Evolutionary conservation across 352 stramenopile species (phyloP).

Genomic region (Globisporangium perplexum): DNA sequence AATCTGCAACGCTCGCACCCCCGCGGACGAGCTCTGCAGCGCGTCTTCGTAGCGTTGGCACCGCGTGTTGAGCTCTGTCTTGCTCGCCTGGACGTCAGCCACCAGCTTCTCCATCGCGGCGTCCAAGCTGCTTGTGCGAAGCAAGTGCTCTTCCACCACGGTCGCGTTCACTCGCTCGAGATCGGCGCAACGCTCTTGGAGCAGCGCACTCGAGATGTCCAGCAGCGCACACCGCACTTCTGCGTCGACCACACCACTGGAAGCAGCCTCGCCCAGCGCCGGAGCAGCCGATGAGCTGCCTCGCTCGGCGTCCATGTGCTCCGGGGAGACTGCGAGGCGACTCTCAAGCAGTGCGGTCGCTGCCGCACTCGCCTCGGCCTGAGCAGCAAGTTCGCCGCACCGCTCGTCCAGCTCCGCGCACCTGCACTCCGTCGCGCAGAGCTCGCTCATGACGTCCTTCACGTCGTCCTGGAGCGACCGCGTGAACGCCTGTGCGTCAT

Average conservation of each 20-base stretch:
- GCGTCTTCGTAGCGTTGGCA: neutral
- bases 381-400: neutral
- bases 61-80: neutral
- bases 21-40: neutral
- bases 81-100: neutral
- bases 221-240: neutral
- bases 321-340: neutral
- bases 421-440: constrained; percentile 10
- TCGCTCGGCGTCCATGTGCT: neutral
- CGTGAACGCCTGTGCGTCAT: neutral
- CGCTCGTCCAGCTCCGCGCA: constrained; percentile 5
- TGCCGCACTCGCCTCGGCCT: neutral
- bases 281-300: neutral
- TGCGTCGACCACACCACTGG: neutral
- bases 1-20: neutral
- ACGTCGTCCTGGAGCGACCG: constrained; percentile 6
- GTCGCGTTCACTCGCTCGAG: neutral
- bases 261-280: neutral
- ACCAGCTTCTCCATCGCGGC: neutral
- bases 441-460: constrained; percentile 12
- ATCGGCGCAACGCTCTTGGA: neutral
- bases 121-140: neutral
- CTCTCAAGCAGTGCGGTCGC: neutral
- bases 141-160: neutral
- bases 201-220: neutral